A percentile compares a stretch with the other conserved stretches of the same genome.
Conservation (phyloP, 2,329 filamentous ascomycete genomes). For the Keithomyces neogunnii region DNA sequence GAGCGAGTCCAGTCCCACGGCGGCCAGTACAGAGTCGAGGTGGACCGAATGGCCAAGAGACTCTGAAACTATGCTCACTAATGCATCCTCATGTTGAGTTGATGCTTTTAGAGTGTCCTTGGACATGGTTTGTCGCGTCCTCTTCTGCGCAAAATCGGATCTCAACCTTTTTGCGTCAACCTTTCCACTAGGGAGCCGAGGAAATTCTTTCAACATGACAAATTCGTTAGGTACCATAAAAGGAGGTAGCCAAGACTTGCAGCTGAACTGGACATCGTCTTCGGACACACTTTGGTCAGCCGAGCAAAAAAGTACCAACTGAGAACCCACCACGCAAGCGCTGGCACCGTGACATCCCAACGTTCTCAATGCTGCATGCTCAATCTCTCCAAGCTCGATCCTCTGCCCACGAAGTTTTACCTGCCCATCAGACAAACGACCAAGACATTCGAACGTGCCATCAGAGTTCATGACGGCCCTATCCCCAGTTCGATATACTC, state of each 20-base stretch:
- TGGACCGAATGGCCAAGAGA: slow-evolving; percentile 30
- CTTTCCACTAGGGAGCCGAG: slow-evolving; percentile 75
- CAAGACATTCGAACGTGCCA: slow-evolving; percentile 73
- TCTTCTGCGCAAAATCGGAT: slow-evolving; percentile 31
- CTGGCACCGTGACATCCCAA: slow-evolving; percentile 55
- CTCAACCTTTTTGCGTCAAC: slow-evolving; percentile 62
- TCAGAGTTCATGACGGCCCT: slow-evolving; percentile 60
- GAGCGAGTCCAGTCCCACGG: slow-evolving; percentile 57
- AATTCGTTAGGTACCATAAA: slow-evolving; percentile 80
- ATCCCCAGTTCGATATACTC: slow-evolving; percentile 78
- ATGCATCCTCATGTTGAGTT: slow-evolving; percentile 15
- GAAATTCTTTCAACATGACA: slow-evolving; percentile 54
- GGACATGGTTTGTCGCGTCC: slow-evolving; percentile 5
- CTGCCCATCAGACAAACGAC: slow-evolving; percentile 71
- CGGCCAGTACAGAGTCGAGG: slow-evolving; percentile 34
- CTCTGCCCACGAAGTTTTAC: slow-evolving; percentile 81
- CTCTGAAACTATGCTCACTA: slow-evolving; percentile 32
- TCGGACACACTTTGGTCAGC: slow-evolving; percentile 29
- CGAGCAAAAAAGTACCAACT: slow-evolving; percentile 68
- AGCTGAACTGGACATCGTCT: slow-evolving; percentile 46
- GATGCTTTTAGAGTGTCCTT: slow-evolving; percentile 4
- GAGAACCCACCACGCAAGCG: slow-evolving; percentile 57
- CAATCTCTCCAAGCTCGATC: slow-evolving; percentile 71
- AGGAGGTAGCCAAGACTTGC: slow-evolving; percentile 65
- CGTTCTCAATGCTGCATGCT: slow-evolving; percentile 57